A percentile compares a stretch with the other conserved stretches of the same genome.
These are phyloP conservation scores for Extremus antarcticus DNA, from an alignment of 495 filamentous ascomycete species.

Conservation along the genomic window DNA sequence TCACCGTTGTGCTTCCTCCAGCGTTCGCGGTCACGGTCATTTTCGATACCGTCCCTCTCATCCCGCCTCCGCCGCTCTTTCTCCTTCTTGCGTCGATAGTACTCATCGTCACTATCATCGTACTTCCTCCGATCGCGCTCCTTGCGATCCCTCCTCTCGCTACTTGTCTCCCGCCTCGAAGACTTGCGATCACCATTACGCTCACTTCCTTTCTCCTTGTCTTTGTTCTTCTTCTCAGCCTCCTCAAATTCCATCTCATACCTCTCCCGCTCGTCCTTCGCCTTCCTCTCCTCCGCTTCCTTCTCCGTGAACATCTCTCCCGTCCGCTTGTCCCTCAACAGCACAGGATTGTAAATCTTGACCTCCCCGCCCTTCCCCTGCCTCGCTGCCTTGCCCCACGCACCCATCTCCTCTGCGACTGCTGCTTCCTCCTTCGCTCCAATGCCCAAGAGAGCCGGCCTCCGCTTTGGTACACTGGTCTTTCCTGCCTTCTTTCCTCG, in stretches of 20 bases:
- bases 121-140: slow-evolving; percentile 18
- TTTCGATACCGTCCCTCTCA: slow-evolving; percentile 9
- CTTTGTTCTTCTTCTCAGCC: slow-evolving; percentile 35
- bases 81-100: slow-evolving; percentile 12
- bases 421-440: slow-evolving; percentile 65
- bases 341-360: slow-evolving; percentile 54
- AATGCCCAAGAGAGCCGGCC: slow-evolving; percentile 74
- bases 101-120: slow-evolving; percentile 19
- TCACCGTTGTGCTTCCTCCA: not conserved
- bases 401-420: slow-evolving; percentile 62
- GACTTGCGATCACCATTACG: slow-evolving; percentile 27
- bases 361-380: slow-evolving; percentile 44
- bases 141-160: slow-evolving; percentile 18
- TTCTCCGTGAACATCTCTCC: slow-evolving; percentile 56
- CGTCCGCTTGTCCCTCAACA: slow-evolving; percentile 54
- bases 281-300: slow-evolving; percentile 39
- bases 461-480: slow-evolving; percentile 43
- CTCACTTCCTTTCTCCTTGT: slow-evolving; percentile 32
- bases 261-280: slow-evolving; percentile 34
- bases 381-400: slow-evolving; percentile 61
- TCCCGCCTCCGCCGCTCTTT: slow-evolving; percentile 14
- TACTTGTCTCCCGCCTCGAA: slow-evolving; percentile 32
- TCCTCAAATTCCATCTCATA: slow-evolving; percentile 29
- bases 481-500: slow-evolving; percentile 36
- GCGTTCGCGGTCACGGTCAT: slow-evolving; percentile 11